These are phyloP conservation scores for Chlorophyllum brunneum DNA, from an alignment of 768 basidiomycete genomes.

Conservation along the genomic window DNA sequence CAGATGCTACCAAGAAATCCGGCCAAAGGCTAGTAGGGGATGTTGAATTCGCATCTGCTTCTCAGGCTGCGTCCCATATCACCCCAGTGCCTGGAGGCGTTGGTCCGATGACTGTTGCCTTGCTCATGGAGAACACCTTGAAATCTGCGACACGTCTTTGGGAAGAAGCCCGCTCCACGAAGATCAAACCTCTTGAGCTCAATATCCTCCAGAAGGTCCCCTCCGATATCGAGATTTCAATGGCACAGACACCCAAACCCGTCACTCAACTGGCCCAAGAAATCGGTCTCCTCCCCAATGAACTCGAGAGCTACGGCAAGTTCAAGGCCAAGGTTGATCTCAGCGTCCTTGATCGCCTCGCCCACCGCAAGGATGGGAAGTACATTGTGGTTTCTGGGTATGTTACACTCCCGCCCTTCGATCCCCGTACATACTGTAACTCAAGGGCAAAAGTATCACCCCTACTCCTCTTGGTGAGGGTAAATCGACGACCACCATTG, in stretches of 20 bases:
- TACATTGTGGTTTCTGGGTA: slow-evolving; percentile 95
- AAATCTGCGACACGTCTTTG: slow-evolving; percentile 80
- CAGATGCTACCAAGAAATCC: slow-evolving; percentile 88
- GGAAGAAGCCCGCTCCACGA: slow-evolving; percentile 60
- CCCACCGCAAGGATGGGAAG: slow-evolving; percentile 87
- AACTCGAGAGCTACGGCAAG: slow-evolving; percentile 91
- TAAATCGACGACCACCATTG: slow-evolving; percentile 97
- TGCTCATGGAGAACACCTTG: slow-evolving; percentile 95
- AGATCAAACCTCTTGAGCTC: slow-evolving; percentile 76
- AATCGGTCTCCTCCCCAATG: slow-evolving; percentile 80
- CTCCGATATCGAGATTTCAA: slow-evolving; percentile 94
- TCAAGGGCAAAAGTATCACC: slow-evolving; percentile 61
- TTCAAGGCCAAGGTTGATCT: slow-evolving; percentile 98
- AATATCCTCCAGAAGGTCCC: slow-evolving; percentile 84
- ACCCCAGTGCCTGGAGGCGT: slow-evolving; percentile 99
- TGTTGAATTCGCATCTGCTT: slow-evolving; percentile 82
- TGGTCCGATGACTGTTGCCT: slow-evolving; percentile 99
- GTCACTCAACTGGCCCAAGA: slow-evolving; percentile 80
- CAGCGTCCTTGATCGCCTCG: slow-evolving; percentile 77
- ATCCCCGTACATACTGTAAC: background rate
- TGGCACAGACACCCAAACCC: slow-evolving; percentile 91
- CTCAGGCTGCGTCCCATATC: slow-evolving; percentile 78
- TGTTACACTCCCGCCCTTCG: slow-evolving; percentile 14
- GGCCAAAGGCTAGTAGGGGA: slow-evolving; percentile 96
- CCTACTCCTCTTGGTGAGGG: slow-evolving; percentile 97